Evolutionary conservation across 2,329 filamentous ascomycete species (phyloP).

Genomic region (Gremmenia infestans): DNA sequence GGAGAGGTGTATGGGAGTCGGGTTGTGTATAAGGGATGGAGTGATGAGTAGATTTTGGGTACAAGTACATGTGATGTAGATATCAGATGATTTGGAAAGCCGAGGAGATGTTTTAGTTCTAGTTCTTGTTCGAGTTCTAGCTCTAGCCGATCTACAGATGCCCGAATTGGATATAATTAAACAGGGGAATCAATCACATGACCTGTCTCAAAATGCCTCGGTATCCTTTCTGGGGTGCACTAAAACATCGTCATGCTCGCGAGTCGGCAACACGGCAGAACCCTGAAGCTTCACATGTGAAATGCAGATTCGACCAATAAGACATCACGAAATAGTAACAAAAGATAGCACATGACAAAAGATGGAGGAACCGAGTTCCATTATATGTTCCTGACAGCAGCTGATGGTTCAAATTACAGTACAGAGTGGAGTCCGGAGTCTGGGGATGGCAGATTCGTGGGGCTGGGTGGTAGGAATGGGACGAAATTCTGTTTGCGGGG

Average conservation of each 20-base stretch:
- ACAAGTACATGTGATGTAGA: too few species aligned
- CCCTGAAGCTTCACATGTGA: too few species aligned
- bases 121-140: too few species aligned
- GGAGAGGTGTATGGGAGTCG: conserved; percentile 77
- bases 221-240: too few species aligned
- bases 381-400: conserved; percentile 3
- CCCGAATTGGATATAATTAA: background rate
- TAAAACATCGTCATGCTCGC: too few species aligned
- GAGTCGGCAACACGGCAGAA: too few species aligned
- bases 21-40: conserved; percentile 83
- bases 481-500: background rate
- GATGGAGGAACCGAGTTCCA: background rate
- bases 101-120: too few species aligned
- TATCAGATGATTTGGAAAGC: too few species aligned
- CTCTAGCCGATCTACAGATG: too few species aligned
- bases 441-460: background rate
- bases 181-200: background rate
- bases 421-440: background rate
- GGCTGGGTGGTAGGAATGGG: background rate
- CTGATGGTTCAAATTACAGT: background rate
- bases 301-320: conserved; percentile 1
- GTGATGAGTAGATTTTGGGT: conserved; percentile 38
- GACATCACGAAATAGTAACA: background rate
- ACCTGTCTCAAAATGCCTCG: background rate
- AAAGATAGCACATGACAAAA: conserved; percentile 1